These are phyloP conservation scores for Amanita phalloides DNA, from an alignment of 768 basidiomycete species.

Conservation along the genomic window DNA sequence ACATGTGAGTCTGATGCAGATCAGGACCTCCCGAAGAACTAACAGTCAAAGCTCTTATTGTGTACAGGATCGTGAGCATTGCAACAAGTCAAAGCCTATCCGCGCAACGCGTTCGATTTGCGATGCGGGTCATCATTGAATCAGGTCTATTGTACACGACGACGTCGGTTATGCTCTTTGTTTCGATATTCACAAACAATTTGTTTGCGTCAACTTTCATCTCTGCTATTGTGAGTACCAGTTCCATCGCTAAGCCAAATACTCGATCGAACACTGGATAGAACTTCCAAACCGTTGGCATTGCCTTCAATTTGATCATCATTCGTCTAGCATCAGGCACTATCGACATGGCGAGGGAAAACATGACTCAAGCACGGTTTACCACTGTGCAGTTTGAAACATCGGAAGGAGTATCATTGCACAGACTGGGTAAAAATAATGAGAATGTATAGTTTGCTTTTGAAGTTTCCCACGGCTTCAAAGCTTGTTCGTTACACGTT, in stretches of 20 bases:
- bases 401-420: neutral
- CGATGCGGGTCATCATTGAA: constrained; percentile 4
- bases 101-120: constrained; percentile 1
- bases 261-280: neutral
- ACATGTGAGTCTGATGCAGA: constrained; percentile 8
- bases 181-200: neutral
- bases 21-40: neutral
- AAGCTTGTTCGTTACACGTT: neutral
- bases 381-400: neutral
- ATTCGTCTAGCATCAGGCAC: neutral
- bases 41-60: neutral
- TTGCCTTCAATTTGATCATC: constrained; percentile 4
- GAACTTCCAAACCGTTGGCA: constrained; percentile 3
- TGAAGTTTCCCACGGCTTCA: neutral
- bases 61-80: neutral
- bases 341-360: neutral
- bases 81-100: neutral
- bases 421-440: neutral
- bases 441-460: neutral
- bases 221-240: constrained; percentile 3
- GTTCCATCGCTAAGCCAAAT: neutral
- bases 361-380: neutral
- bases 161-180: neutral
- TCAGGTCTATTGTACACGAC: constrained; percentile 1
- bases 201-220: neutral